Percentiles rank a stretch among this genome's conserved stretches.
Evolutionary conservation across 371 early-diverging fungal species (phyloP).

Genomic region (Dinochytrium kinnereticum): DNA sequence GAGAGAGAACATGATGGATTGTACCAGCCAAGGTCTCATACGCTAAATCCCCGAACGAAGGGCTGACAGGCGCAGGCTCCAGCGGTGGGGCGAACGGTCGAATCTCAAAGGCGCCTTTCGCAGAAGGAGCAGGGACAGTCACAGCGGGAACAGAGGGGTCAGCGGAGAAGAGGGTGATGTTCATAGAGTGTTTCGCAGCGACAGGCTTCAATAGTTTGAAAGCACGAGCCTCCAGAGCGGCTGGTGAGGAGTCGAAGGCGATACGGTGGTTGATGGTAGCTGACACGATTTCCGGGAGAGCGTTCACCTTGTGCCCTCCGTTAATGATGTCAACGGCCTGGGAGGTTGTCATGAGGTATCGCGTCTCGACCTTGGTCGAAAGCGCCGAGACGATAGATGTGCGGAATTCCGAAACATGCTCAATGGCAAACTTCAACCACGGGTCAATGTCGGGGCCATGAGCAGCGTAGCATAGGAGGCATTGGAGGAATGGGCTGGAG

Average conservation of each 20-base stretch:
- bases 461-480: conserved; percentile 15
- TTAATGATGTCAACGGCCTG: conserved; percentile 47
- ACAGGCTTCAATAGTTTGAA: conserved; percentile 11
- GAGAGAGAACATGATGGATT: conserved; percentile 24
- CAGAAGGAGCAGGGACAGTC: background rate
- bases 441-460: conserved; percentile 17
- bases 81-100: conserved; percentile 6
- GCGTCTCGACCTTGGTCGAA: background rate
- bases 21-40: conserved; percentile 39
- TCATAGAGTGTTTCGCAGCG: conserved; percentile 18
- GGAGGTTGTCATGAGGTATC: conserved; percentile 34
- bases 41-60: conserved; percentile 7
- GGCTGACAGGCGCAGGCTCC: conserved; percentile 28
- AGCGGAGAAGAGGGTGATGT: background rate
- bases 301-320: conserved; percentile 50
- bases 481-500: conserved; percentile 17
- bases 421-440: conserved; percentile 7
- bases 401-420: conserved; percentile 6
- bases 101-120: background rate
- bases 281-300: conserved; percentile 40
- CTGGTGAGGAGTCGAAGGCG: conserved; percentile 23
- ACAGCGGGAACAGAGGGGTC: background rate
- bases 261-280: conserved; percentile 44
- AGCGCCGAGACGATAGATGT: conserved; percentile 5
- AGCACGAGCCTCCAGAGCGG: conserved; percentile 11